Percentiles rank a stretch among this genome's conserved stretches.
These are phyloP conservation scores for Kluyveromyces dobzhanskii DNA, from an alignment of 805 yeast genomes.

Conservation along the genomic window DNA sequence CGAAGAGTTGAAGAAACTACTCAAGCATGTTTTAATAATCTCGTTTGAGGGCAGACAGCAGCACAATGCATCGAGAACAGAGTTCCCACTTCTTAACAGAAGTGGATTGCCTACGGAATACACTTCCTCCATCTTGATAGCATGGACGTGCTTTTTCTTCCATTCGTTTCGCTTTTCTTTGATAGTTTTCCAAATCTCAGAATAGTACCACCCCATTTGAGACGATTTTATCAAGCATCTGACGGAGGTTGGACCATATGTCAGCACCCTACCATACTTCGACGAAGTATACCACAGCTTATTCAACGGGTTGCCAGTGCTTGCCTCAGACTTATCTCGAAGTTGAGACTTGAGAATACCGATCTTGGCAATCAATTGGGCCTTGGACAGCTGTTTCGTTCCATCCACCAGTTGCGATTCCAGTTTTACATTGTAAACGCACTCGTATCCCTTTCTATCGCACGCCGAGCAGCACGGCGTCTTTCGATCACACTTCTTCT, in stretches of 20 bases:
- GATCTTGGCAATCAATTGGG: neutral
- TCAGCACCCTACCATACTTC: constrained; percentile 5
- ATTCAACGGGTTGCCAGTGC: constrained; percentile 1
- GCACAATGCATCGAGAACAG: constrained; percentile 9
- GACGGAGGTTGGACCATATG: constrained; percentile 7
- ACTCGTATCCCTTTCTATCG: neutral
- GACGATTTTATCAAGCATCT: constrained; percentile 1
- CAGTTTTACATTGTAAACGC: constrained; percentile 1
- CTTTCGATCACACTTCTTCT: constrained; percentile 1
- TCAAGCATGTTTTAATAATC: constrained; percentile 3
- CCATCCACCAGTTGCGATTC: neutral
- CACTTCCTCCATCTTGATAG: constrained; percentile 3
- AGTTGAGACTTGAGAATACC: neutral
- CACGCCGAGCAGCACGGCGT: neutral
- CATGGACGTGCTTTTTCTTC: constrained; percentile 4
- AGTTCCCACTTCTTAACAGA: constrained; percentile 1
- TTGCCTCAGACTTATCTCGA: neutral
- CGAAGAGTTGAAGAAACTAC: constrained; percentile 7
- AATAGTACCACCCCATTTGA: neutral
- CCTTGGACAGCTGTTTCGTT: neutral
- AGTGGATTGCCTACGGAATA: neutral
- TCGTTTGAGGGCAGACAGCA: constrained; percentile 8
- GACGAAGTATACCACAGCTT: constrained; percentile 4
- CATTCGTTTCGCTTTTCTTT: constrained; percentile 4
- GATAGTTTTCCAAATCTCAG: constrained; percentile 3